Conservation (phyloP, 1,284 basidiomycete species). For the Pascua guehoae region DNA sequence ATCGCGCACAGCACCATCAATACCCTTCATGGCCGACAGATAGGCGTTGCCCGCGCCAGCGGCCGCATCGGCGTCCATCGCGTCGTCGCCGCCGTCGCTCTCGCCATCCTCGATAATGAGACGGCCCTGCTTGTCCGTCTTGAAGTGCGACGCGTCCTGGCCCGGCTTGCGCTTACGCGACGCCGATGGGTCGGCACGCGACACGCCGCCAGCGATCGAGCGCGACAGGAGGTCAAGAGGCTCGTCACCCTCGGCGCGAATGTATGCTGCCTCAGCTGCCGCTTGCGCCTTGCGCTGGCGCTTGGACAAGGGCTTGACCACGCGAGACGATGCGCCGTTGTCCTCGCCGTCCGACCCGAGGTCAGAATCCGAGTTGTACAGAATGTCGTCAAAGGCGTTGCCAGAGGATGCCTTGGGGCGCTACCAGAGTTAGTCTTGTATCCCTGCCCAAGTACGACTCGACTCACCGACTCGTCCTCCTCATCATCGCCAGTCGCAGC, state of each 20-base stretch:
- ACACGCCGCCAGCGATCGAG: slow-evolving; percentile 65
- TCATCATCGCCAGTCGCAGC: slow-evolving; percentile 55
- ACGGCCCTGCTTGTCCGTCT: slow-evolving; percentile 83
- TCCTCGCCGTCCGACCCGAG: slow-evolving; percentile 71
- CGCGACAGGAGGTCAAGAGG: slow-evolving; percentile 94
- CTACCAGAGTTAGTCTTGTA: slow-evolving; percentile 36
- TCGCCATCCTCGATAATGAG: slow-evolving; percentile 73
- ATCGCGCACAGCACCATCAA: slow-evolving; percentile 83
- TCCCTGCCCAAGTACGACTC: no score
- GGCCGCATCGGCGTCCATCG: slow-evolving; percentile 49
- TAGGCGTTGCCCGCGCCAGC: slow-evolving; percentile 77
- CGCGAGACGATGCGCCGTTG: slow-evolving; percentile 37
- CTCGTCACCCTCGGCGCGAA: slow-evolving; percentile 85
- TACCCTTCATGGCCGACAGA: slow-evolving; percentile 67
- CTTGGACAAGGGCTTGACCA: slow-evolving; percentile 30
- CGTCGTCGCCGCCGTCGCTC: slow-evolving; percentile 53
- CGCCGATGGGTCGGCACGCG: slow-evolving; percentile 50
- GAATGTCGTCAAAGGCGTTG: slow-evolving; percentile 89
- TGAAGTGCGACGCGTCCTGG: slow-evolving; percentile 80
- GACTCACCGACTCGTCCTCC: slow-evolving; percentile 54
- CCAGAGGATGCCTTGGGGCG: slow-evolving; percentile 56
- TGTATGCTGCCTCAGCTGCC: slow-evolving; percentile 45
- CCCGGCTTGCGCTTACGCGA: slow-evolving; percentile 63
- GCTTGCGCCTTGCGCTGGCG: slow-evolving; percentile 29
- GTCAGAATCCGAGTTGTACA: slow-evolving; percentile 91